Evolutionary conservation across 78 protist genomes (phyloP).

Genomic region (Neovahlkampfia damariscottae): DNA sequence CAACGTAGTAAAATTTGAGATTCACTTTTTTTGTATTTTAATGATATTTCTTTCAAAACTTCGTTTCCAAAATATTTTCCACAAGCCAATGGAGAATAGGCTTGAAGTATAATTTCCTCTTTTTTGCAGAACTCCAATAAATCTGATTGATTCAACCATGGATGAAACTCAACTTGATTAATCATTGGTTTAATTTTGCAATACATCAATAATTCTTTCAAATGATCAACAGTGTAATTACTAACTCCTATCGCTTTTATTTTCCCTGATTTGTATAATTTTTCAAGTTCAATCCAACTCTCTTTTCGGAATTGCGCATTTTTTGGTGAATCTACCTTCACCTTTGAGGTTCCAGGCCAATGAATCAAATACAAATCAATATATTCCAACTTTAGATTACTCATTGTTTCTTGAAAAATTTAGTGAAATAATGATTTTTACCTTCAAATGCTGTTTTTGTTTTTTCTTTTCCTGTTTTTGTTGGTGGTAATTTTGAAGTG

Average conservation of each 20-base stretch:
- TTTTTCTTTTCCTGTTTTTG: background rate
- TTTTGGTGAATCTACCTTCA: background rate
- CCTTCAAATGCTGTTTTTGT: too few relatives aligned
- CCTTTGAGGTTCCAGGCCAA: conserved; percentile 50
- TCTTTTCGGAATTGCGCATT: background rate
- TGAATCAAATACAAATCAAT: conserved; percentile 65
- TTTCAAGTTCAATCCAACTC: conserved; percentile 72
- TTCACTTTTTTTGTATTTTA: background rate
- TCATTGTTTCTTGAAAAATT: conserved; percentile 23
- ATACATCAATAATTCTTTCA: conserved; percentile 16
- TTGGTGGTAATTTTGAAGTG: background rate
- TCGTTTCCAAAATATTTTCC: too few relatives aligned
- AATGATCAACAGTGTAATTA: conserved; percentile 26
- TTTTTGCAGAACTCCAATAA: conserved; percentile 21
- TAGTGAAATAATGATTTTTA: too few relatives aligned
- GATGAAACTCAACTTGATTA: conserved; percentile 68
- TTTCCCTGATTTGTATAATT: conserved; percentile 25
- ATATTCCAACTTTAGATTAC: conserved; percentile 28
- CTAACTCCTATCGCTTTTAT: conserved; percentile 39
- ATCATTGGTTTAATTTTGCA: conserved; percentile 33
- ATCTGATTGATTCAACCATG: conserved; percentile 31
- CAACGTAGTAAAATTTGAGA: conserved; percentile 27
- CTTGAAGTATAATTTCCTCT: conserved; percentile 18
- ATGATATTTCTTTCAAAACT: background rate
- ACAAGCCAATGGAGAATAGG: background rate